Evolutionary conservation across 805 yeast genomes (phyloP).

Genomic region (Yamadazyma phyllophila): DNA sequence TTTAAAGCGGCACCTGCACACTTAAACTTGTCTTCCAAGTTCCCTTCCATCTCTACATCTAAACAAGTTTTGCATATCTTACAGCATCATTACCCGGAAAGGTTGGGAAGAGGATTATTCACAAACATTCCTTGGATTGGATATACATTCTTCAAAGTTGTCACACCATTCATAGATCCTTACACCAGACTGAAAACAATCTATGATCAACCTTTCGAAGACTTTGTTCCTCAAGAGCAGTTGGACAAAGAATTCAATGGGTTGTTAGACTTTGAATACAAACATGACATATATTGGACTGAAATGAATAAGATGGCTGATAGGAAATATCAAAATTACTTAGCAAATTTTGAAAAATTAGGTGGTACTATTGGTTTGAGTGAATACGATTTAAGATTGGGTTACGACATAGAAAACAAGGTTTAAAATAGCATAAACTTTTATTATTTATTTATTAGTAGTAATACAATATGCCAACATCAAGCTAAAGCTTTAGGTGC

Average conservation of each 20-base stretch:
- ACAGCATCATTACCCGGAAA: constrained; percentile 59
- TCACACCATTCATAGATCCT: constrained; percentile 59
- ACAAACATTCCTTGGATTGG: constrained; percentile 59
- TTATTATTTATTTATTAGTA: background rate
- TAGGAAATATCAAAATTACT: constrained; percentile 30
- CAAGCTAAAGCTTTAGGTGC: constrained; percentile 8
- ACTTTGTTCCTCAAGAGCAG: constrained; percentile 52
- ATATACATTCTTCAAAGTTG: constrained; percentile 53
- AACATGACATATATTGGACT: constrained; percentile 55
- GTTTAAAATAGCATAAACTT: background rate
- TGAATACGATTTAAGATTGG: constrained; percentile 48
- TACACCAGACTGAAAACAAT: constrained; percentile 55
- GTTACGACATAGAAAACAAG: constrained; percentile 6
- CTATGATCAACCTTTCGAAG: constrained; percentile 56
- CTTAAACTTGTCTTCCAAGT: constrained; percentile 38
- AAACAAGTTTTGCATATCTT: constrained; percentile 50
- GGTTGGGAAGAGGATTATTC: constrained; percentile 52
- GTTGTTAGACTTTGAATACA: constrained; percentile 48
- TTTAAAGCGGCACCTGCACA: constrained; percentile 46
- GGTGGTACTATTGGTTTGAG: constrained; percentile 54
- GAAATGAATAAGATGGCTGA: constrained; percentile 46
- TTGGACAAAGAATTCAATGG: constrained; percentile 50
- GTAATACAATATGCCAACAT: background rate
- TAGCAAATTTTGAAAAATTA: constrained; percentile 39
- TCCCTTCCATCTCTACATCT: constrained; percentile 50